Base-by-base conservation (phyloP, 306 rosid genomes). In the Prunus mira region DNA sequence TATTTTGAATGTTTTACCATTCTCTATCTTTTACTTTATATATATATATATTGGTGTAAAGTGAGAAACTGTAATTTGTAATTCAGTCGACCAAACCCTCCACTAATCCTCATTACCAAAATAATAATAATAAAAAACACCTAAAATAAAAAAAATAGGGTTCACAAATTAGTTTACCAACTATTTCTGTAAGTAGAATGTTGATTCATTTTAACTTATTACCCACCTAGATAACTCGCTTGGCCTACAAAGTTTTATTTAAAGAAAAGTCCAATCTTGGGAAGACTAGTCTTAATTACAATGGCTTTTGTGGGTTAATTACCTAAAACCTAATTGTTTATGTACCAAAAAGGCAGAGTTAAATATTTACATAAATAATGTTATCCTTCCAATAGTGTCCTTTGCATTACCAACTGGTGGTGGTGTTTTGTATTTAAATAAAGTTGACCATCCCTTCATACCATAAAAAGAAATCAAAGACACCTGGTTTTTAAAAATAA, bases 371-470 rank as follows among this genome's bases (percentile, higher is more conserved):
- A 38, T 66, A 78, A 52, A 69, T 50, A 45, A 69, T 13, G 17
- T 82, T 71, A 82, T 78, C 86, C 80, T 38, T 64, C 49, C 43
- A 46, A 49, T 65, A 38, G 62, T 76, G 58, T 34, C 46, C 45
- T 45, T 76, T 71, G 65, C 22, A 3, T 24, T 43, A 43, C 47
- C 77, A 52, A 81, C 81, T 49, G 6, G 32, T 62, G 50, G 13
- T 25, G 47, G 54, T 58, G 19, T 20, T 74, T 41, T 17, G 45
- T 61, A 25, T 43, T 67, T 71, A 54, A 76, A 79, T 67, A 30
- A 70, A 17, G 79, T 78, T 78, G 82, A 81, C 86, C 78, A 22
- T 30, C 62, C 75, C 72, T 78, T 45, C 19, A 30, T 65, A 51
- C 63, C 80, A 56, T 32, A 55, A 73, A 20, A 49, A 73, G 32